Percentiles rank a stretch among this genome's conserved stretches.
Evolutionary conservation across 1,284 basidiomycete species (phyloP).

Genomic region (Agaricales sp.): DNA sequence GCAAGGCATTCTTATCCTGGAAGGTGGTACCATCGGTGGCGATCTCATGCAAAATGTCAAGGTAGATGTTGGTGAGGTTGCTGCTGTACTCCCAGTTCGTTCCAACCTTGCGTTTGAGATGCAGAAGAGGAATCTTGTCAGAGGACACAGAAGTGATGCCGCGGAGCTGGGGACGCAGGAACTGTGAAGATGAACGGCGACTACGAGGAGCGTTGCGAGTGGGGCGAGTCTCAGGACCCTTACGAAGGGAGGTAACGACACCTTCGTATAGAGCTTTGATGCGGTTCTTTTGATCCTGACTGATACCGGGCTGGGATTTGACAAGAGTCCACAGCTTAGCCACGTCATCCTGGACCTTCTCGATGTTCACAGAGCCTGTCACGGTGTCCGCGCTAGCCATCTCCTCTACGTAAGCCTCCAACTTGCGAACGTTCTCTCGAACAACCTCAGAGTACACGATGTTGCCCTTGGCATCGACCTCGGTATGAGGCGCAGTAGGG

Average conservation of each 20-base stretch:
- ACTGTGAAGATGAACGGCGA: conserved; percentile 87
- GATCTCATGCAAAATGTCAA: conserved; percentile 95
- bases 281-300: conserved; percentile 92
- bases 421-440: conserved; percentile 90
- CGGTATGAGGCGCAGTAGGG: conserved; percentile 94
- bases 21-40: conserved; percentile 97
- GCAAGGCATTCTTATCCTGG: conserved; percentile 96
- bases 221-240: conserved; percentile 50
- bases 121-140: conserved; percentile 89
- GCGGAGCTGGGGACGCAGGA: conserved; percentile 82
- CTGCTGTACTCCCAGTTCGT: conserved; percentile 93
- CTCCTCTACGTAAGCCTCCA: conserved; percentile 97
- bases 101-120: conserved; percentile 97
- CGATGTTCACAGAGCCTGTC: conserved; percentile 77
- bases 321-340: conserved; percentile 96
- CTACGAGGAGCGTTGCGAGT: conserved; percentile 40
- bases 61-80: conserved; percentile 92
- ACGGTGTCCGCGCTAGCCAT: conserved; percentile 94
- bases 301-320: conserved; percentile 94
- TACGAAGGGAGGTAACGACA: conserved; percentile 76
- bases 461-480: conserved; percentile 88
- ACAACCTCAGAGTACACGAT: conserved; percentile 93
- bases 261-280: conserved; percentile 97
- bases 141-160: conserved; percentile 72
- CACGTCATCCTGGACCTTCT: conserved; percentile 95